Evolutionary conservation across 2,329 filamentous ascomycete genomes (phyloP).

Genomic region (Aspergillus hortae): DNA sequence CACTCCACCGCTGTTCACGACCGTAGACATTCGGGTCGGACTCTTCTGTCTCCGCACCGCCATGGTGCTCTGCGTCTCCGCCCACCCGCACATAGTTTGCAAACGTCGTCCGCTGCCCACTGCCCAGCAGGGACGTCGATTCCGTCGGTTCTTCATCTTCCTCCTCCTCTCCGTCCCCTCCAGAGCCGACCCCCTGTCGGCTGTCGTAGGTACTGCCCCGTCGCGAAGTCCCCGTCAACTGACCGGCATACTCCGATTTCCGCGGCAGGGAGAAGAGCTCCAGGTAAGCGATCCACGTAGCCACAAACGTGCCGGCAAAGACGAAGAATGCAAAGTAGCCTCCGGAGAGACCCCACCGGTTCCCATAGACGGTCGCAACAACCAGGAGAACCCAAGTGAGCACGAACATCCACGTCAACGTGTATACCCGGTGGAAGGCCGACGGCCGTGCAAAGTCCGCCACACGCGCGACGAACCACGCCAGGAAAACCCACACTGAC

Average conservation of each 20-base stretch:
- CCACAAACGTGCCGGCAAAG: slow-evolving; percentile 70
- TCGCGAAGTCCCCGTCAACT: slow-evolving; percentile 46
- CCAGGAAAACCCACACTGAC: slow-evolving; percentile 71
- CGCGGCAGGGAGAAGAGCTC: slow-evolving; percentile 75
- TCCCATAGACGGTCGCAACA: slow-evolving; percentile 68
- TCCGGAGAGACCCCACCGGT: slow-evolving; percentile 67
- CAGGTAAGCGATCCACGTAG: slow-evolving; percentile 69
- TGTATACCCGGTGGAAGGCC: slow-evolving; percentile 78
- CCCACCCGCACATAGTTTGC: slow-evolving; percentile 48
- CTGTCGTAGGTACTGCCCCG: slow-evolving; percentile 36
- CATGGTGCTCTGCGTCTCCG: slow-evolving; percentile 23
- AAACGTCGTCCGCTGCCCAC: slow-evolving; percentile 52
- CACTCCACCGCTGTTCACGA: slow-evolving; percentile 83
- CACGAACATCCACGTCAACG: slow-evolving; percentile 78
- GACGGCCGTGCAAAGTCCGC: slow-evolving; percentile 79
- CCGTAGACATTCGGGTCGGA: slow-evolving; percentile 51
- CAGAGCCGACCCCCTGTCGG: slow-evolving; percentile 40
- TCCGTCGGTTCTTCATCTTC: slow-evolving; percentile 49
- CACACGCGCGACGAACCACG: slow-evolving; percentile 78
- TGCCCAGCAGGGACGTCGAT: slow-evolving; percentile 54
- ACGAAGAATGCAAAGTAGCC: slow-evolving; percentile 82
- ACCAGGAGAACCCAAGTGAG: slow-evolving; percentile 72
- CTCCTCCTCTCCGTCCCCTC: slow-evolving; percentile 21
- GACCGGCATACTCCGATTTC: slow-evolving; percentile 66
- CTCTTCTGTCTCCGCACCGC: slow-evolving; percentile 25